These are phyloP conservation scores for Penicillium robsamsonii DNA, from an alignment of 495 filamentous ascomycete genomes.

Conservation along the genomic window DNA sequence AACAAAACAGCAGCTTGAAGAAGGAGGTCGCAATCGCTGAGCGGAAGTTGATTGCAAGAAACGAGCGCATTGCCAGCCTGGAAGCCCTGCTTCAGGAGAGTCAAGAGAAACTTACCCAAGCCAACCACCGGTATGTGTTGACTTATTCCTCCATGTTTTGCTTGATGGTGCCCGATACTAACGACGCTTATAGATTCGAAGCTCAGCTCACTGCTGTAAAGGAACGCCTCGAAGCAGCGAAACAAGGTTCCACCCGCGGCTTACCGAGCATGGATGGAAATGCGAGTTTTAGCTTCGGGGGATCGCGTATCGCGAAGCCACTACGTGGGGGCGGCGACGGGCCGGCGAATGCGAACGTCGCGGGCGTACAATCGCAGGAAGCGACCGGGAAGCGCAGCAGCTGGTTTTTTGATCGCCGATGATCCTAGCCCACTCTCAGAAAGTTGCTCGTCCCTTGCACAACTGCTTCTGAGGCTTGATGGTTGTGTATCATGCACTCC, in stretches of 20 bases:
- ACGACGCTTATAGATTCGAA: constrained; percentile 69
- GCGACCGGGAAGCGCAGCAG: constrained; percentile 44
- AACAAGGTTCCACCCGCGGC: constrained; percentile 80
- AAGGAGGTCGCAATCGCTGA: constrained; percentile 99
- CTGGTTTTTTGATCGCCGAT: constrained; percentile 54
- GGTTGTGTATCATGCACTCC: constrained; percentile 21
- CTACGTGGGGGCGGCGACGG: constrained; percentile 77
- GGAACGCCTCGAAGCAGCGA: constrained; percentile 94
- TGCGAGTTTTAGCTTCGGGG: constrained; percentile 71
- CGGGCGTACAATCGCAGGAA: constrained; percentile 48
- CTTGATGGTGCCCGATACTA: constrained; percentile 8
- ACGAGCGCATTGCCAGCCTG: constrained; percentile 91
- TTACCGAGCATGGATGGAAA: constrained; percentile 61
- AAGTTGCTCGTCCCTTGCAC: constrained; percentile 20
- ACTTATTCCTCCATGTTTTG: background rate
- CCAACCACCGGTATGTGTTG: constrained; percentile 82
- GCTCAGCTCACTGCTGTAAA: constrained; percentile 95
- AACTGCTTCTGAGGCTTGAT: constrained; percentile 21
- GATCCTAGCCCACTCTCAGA: constrained; percentile 22
- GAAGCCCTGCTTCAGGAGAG: constrained; percentile 92
- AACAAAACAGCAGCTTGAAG: constrained; percentile 94
- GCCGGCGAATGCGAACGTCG: constrained; percentile 30
- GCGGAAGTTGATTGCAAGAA: constrained; percentile 91
- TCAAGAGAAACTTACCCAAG: constrained; percentile 93
- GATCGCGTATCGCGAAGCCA: constrained; percentile 93